Percentiles rank a stretch among this genome's conserved stretches.
These are phyloP conservation scores for Stachybotrys echinatus DNA, from an alignment of 2,329 filamentous ascomycete species.

Conservation along the genomic window DNA sequence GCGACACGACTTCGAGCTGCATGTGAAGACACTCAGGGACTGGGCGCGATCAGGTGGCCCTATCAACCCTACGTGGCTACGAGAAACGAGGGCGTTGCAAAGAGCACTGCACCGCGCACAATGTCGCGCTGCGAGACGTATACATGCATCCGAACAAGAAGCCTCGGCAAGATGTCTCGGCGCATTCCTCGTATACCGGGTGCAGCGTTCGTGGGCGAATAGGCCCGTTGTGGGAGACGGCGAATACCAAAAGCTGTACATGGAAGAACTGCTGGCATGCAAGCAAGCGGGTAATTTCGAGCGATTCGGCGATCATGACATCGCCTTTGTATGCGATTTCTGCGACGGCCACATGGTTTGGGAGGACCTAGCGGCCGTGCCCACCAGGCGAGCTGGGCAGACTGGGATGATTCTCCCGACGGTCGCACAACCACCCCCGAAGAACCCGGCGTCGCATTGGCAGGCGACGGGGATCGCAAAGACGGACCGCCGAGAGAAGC, in stretches of 20 bases:
- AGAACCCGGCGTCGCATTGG: constrained; percentile 38
- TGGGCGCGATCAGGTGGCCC: constrained; percentile 51
- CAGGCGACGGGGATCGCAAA: constrained; percentile 40
- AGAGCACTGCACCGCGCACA: constrained; percentile 51
- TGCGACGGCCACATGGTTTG: constrained; percentile 57
- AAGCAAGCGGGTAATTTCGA: constrained; percentile 50
- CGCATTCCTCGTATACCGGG: constrained; percentile 48
- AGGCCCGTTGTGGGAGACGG: constrained; percentile 15
- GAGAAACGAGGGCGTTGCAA: constrained; percentile 44
- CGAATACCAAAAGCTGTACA: constrained; percentile 30
- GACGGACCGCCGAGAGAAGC: constrained; percentile 39
- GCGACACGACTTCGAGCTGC: constrained; percentile 38
- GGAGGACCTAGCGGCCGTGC: constrained; percentile 50
- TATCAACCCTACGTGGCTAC: constrained; percentile 50
- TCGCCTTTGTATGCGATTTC: constrained; percentile 56
- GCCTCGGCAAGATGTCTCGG: constrained; percentile 47
- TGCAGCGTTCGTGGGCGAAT: constrained; percentile 33
- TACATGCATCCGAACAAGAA: constrained; percentile 47
- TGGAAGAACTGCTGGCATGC: constrained; percentile 47
- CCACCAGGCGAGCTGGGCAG: constrained; percentile 34
- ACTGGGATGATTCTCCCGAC: constrained; percentile 16
- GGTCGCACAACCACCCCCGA: constrained; percentile 13
- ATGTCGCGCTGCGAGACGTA: constrained; percentile 51
- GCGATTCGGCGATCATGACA: constrained; percentile 47
- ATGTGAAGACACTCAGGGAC: constrained; percentile 45